A percentile compares a stretch with the other conserved stretches of the same genome.
These are phyloP conservation scores for Lycium barbarum DNA, from an alignment of 257 asterid genomes.

Conservation along the genomic window DNA sequence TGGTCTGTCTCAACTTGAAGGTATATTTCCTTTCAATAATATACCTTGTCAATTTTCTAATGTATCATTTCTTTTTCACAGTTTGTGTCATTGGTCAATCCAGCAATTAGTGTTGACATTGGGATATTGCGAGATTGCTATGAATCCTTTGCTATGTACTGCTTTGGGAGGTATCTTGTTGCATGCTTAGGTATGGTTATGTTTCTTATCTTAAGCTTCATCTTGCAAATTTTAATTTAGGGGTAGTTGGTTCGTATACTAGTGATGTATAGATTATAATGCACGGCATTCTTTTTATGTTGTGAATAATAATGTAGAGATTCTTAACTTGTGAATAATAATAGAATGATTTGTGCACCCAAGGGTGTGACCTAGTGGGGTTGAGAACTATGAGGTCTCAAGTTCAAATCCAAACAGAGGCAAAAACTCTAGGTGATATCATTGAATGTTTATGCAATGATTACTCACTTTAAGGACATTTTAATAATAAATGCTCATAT, in stretches of 20 bases:
- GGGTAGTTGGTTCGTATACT: not conserved
- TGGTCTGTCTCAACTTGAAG: not conserved
- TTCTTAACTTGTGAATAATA: not conserved
- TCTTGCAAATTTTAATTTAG: not conserved
- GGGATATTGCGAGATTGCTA: conserved; percentile 97
- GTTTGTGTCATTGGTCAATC: conserved; percentile 85
- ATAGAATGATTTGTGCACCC: not conserved
- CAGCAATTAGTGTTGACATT: conserved; percentile 79
- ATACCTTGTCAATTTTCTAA: conserved; percentile 3
- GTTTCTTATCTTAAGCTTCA: conserved; percentile 9
- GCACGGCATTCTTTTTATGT: not conserved
- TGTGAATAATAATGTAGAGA: conserved; percentile 1
- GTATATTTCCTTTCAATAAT: conserved; percentile 4
- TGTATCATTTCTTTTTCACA: conserved; percentile 49
- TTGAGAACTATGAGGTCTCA: not conserved
- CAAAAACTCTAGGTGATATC: not conserved
- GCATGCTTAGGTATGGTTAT: conserved; percentile 84
- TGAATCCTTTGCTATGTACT: conserved; percentile 98
- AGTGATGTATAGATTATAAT: not conserved
- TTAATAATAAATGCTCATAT: not conserved
- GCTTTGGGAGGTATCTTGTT: conserved; percentile 97
- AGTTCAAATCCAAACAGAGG: not conserved
- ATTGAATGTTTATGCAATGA: conserved; percentile 11
- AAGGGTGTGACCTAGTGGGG: not conserved
- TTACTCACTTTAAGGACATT: not conserved